Conservation (phyloP, 208 protist species). For the Leishmania lainsoni region DNA sequence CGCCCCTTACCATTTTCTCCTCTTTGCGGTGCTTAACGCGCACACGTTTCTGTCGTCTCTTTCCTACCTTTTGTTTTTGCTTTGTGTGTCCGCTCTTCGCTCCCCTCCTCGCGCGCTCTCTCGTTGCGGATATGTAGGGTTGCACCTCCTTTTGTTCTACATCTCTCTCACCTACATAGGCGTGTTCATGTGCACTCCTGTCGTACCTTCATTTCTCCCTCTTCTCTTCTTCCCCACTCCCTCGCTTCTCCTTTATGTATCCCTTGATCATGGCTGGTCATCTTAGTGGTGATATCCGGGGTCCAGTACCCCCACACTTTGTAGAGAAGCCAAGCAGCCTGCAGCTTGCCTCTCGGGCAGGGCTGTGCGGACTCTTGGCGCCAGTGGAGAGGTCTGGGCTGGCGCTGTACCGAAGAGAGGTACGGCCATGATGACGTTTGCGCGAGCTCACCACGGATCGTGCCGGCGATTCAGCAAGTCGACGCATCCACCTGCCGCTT, state of each 20-base stretch:
- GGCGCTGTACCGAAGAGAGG: not conserved
- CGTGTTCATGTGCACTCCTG: not conserved
- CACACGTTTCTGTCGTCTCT: not conserved
- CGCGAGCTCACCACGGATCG: not conserved
- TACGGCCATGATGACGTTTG: not conserved
- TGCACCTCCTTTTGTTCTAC: not conserved
- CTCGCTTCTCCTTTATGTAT: too few relatives aligned
- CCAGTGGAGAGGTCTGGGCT: not conserved
- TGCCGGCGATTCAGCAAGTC: not conserved
- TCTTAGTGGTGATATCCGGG: not conserved
- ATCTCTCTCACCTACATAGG: not conserved
- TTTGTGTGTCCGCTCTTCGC: not conserved
- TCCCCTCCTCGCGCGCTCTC: too few relatives aligned
- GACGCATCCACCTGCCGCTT: not conserved
- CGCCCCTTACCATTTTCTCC: not conserved
- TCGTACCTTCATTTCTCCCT: not conserved
- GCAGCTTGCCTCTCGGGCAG: too few relatives aligned
- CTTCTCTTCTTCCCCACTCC: not conserved
- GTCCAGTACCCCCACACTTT: not conserved
- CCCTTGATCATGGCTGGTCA: too few relatives aligned
- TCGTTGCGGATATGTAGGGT: not conserved
- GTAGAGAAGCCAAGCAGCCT: too few relatives aligned
- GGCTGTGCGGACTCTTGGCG: too few relatives aligned
- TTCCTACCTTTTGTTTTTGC: not conserved
- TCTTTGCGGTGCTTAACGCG: not conserved